phyloP scores from a whole-genome alignment of 495 filamentous ascomycete species.

The Aspergillus biplanus region DNA sequence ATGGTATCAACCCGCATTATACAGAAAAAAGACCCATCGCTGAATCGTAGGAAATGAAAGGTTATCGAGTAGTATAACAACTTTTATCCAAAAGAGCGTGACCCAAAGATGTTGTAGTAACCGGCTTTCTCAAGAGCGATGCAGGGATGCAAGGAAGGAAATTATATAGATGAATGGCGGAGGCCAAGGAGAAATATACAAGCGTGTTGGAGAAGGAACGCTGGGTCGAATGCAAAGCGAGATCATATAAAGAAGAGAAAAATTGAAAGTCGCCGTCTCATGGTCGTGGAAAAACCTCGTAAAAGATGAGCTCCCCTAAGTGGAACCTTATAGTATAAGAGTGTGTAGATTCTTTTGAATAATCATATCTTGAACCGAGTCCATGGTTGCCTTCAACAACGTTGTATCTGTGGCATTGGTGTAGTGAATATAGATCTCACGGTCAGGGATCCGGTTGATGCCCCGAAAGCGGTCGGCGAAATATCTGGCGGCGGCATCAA shows the following conservation, averaged over 20 bases:
- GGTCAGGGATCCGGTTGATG: conserved; percentile 80
- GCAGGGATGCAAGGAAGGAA: conserved; percentile 9
- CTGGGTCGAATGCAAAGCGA: conserved; percentile 27
- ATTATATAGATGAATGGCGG: conserved; percentile 12
- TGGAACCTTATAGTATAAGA: conserved; percentile 77
- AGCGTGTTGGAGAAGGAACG: conserved; percentile 24
- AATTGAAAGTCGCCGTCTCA: conserved; percentile 28
- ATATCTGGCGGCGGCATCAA: conserved; percentile 71
- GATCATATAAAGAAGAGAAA: conserved; percentile 26
- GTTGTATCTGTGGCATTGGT: conserved; percentile 97
- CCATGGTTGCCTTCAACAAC: conserved; percentile 95
- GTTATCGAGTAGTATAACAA: conserved; percentile 14
- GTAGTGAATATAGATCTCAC: conserved; percentile 92
- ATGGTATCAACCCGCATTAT: conserved; percentile 48
- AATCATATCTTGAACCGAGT: conserved; percentile 98
- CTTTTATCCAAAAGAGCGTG: conserved; percentile 18
- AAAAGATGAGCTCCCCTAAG: conserved; percentile 27
- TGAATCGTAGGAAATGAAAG: conserved; percentile 21
- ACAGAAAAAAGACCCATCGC: conserved; percentile 24
- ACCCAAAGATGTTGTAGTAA: conserved; percentile 1
- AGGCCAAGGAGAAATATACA: conserved; percentile 20
- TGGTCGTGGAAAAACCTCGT: conserved; percentile 32
- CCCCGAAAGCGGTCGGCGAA: conserved; percentile 89
- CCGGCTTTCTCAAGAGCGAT: background rate
- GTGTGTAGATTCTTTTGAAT: conserved; percentile 96